These are phyloP conservation scores for Actinidia polygama DNA, from an alignment of 179 eudicot genomes.

Conservation along the genomic window DNA sequence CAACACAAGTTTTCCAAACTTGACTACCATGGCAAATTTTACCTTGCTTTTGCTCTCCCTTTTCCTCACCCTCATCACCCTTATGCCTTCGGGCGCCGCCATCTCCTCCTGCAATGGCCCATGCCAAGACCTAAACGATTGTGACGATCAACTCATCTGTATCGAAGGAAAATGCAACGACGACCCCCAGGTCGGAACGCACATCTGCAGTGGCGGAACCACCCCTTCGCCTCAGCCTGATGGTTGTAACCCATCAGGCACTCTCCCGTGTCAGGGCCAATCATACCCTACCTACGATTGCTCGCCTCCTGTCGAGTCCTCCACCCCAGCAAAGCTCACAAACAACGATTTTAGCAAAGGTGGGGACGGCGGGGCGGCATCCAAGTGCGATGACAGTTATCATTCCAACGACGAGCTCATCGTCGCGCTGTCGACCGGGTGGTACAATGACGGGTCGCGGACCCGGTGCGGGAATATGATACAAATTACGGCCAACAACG, in stretches of 20 bases:
- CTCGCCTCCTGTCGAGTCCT: constrained; percentile 44
- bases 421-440: constrained; percentile 41
- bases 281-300: constrained; percentile 49
- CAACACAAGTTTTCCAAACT: no score
- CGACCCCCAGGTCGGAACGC: constrained; percentile 33
- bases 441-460: constrained; percentile 28
- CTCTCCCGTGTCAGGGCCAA: constrained; percentile 22
- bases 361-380: constrained; percentile 20
- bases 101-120: constrained; percentile 20
- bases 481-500: constrained; percentile 39
- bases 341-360: constrained; percentile 23
- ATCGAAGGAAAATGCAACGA: constrained; percentile 30
- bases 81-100: neutral
- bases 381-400: constrained; percentile 31
- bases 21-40: neutral
- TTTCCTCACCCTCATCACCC: neutral
- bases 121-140: constrained; percentile 14
- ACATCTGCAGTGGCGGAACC: constrained; percentile 16
- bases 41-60: neutral
- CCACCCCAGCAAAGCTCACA: constrained; percentile 30
- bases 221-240: neutral
- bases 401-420: constrained; percentile 22
- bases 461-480: constrained; percentile 45
- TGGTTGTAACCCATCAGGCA: constrained; percentile 9
- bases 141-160: constrained; percentile 31